Conservation (phyloP, 2,329 filamentous ascomycete species). For the Aurifilum marmelostoma region DNA sequence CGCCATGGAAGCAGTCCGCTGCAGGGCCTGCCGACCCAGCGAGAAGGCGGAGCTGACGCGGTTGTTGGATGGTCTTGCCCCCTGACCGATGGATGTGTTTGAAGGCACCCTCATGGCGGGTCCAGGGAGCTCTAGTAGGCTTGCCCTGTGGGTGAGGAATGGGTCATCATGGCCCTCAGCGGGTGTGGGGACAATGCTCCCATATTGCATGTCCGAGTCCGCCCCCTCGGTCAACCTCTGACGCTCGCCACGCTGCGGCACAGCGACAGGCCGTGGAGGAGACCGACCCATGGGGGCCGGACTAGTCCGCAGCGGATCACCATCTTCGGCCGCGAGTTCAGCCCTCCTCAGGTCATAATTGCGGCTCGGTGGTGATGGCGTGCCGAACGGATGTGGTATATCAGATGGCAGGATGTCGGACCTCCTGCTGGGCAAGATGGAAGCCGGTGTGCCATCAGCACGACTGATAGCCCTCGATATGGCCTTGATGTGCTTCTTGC, state of each 20-base stretch:
- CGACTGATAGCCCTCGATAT: slow-evolving; percentile 73
- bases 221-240: slow-evolving; percentile 45
- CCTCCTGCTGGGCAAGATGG: slow-evolving; percentile 37
- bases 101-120: slow-evolving; percentile 53
- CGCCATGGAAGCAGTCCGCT: slow-evolving; percentile 44
- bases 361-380: slow-evolving; percentile 35
- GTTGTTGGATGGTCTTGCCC: slow-evolving; percentile 4
- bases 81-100: slow-evolving; percentile 31
- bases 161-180: slow-evolving; percentile 33
- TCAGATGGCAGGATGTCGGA: slow-evolving; percentile 37
- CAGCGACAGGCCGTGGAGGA: slow-evolving; percentile 32
- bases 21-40: slow-evolving; percentile 36
- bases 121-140: slow-evolving; percentile 54
- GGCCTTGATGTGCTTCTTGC: slow-evolving; percentile 91
- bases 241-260: slow-evolving; percentile 39
- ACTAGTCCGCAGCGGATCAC: slow-evolving; percentile 34
- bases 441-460: slow-evolving; percentile 55
- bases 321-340: slow-evolving; percentile 5
- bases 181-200: slow-evolving; percentile 55
- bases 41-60: slow-evolving; percentile 25
- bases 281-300: slow-evolving; percentile 35
- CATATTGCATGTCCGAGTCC: slow-evolving; percentile 51
- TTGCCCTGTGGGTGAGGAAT: slow-evolving; percentile 37
- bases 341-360: slow-evolving; percentile 34
- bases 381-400: slow-evolving; percentile 32